A percentile compares a stretch with the other conserved stretches of the same genome.
These are phyloP conservation scores for Triticum timopheevii DNA, from an alignment of 176 grass and related monocot genomes.

Conservation along the genomic window DNA sequence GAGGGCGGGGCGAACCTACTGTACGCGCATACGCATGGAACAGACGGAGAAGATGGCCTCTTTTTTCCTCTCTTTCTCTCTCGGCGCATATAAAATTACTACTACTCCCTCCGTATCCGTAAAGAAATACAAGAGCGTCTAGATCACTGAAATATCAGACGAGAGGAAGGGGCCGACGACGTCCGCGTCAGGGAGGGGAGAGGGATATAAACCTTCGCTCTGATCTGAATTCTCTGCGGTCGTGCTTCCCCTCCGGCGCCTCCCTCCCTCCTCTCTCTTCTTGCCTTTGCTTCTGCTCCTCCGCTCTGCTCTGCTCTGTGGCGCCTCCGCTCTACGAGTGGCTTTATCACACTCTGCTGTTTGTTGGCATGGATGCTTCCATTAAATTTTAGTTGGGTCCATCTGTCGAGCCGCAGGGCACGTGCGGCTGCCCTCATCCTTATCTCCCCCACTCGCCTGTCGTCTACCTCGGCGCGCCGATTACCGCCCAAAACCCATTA, in stretches of 20 bases:
- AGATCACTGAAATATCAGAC: not conserved
- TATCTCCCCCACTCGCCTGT: constrained; percentile 25
- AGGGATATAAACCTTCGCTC: constrained; percentile 26
- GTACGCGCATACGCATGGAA: not conserved
- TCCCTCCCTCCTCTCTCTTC: not conserved
- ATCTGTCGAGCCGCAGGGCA: constrained; percentile 49
- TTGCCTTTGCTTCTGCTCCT: not conserved
- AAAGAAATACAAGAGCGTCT: no score
- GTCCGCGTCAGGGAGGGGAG: constrained; percentile 11
- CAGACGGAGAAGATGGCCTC: constrained; percentile 10
- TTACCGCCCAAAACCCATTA: not conserved
- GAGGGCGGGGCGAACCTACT: constrained; percentile 15
- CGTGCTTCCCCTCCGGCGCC: not conserved
- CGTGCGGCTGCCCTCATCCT: constrained; percentile 50
- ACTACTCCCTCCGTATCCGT: no score
- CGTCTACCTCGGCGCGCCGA: not conserved
- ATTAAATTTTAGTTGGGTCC: constrained; percentile 39
- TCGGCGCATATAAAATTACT: not conserved
- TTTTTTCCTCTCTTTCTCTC: constrained; percentile 9
- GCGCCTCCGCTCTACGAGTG: constrained; percentile 2
- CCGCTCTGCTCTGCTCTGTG: not conserved
- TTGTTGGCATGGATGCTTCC: constrained; percentile 17
- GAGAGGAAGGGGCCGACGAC: constrained; percentile 8
- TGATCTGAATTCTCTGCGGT: constrained; percentile 33
- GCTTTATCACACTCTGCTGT: constrained; percentile 33